Evolutionary conservation across 305 asterid species (phyloP).

Genomic region (Solanum aculeatissimum): DNA sequence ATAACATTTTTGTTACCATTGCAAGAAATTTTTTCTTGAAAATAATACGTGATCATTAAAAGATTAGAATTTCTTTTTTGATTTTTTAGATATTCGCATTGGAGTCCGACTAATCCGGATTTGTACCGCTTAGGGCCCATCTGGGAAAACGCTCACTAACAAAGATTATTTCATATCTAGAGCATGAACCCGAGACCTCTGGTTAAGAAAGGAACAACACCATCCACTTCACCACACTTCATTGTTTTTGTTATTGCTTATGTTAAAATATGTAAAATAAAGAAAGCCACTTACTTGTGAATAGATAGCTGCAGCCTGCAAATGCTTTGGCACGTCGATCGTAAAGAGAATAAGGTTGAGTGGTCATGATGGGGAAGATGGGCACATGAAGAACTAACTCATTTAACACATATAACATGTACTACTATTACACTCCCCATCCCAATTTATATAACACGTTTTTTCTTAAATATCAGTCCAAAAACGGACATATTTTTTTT

Average conservation of each 20-base stretch:
- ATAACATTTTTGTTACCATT: neutral
- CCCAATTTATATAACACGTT: neutral
- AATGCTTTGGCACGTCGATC: neutral
- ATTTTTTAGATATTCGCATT: too few relatives aligned
- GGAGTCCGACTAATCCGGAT: too few relatives aligned
- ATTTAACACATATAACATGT: neutral
- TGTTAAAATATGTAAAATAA: neutral
- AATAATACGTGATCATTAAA: neutral
- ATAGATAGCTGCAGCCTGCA: neutral
- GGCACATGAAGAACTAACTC: conserved; percentile 46
- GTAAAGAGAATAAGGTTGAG: conserved; percentile 13
- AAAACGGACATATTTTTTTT: neutral
- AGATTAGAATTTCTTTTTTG: neutral
- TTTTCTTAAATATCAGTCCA: neutral
- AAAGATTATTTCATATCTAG: too few relatives aligned
- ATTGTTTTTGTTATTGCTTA: too few relatives aligned
- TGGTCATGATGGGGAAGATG: conserved; percentile 41
- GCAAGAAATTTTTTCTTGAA: neutral
- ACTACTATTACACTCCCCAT: neutral
- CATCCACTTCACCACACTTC: too few relatives aligned
- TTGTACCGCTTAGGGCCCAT: too few relatives aligned
- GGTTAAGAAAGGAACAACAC: too few relatives aligned
- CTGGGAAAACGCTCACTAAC: too few relatives aligned
- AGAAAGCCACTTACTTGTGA: neutral
- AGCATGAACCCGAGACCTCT: too few relatives aligned